Base-by-base conservation (phyloP, 352 stramenopile species). In the Phytophthora constricta region DNA sequence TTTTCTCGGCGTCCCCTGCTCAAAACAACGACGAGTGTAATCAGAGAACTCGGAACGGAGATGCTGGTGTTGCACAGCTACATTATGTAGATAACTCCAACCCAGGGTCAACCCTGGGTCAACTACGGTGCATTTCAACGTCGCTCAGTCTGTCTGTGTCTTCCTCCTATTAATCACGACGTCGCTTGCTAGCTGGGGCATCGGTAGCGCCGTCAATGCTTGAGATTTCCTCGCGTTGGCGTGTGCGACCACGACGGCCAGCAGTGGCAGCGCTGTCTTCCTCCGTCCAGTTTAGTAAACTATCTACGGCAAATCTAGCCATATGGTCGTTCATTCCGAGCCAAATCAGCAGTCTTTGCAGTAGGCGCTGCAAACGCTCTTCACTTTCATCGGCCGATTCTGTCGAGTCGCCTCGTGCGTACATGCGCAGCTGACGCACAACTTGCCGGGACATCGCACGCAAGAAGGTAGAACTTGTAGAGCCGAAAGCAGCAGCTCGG, bases 391-490 rank as follows among this genome's bases (percentile, higher is more conserved):
- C 47, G 59, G 71, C 67, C 19, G 42, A 58, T 62, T 76, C 71
- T 39, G 37, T 63, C n/a, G 70, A 60, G 13, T 79, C 74, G 2
- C 73, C 68, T 42, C 70, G 62, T 17, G 78, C 65, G 55, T 74
- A 85, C 23, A 27, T 23, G 33, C 72, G 68, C 22, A 91, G 39
- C 25, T 78, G 71, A 5, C 58, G 54, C 42, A 91, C 69, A 68
- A 91, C 68, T 46, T 87, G 71, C 27, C 75, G 72, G 16, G 72
- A 58, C 79, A 92, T 90, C 10, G 76, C 78, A 9, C 70, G 56
- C 20, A 91, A 41, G 58, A 91, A 90, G 14, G 77, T 72, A 11
- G 72, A 50, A 27, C 80, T 87, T 28, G 62, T 86, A 1, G 70
- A 43, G 3, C 76, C 81, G 49, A 89, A 87, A 3, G 77, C 72